Conservation (phyloP, 768 basidiomycete genomes). For the Hericium rajendrae region DNA sequence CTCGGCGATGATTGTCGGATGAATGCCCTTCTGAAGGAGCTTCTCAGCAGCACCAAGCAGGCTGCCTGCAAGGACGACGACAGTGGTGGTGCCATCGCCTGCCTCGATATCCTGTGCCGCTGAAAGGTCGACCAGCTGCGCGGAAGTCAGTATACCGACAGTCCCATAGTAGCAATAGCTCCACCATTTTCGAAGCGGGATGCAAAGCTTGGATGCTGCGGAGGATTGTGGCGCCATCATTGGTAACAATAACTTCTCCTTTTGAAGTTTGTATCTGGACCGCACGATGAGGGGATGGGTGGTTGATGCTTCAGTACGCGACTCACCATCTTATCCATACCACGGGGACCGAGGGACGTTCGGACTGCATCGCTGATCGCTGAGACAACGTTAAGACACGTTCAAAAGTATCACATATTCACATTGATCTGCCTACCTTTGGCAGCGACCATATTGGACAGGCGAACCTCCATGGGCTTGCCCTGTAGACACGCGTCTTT, state of each 20-base stretch:
- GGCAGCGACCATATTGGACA: constrained; percentile 96
- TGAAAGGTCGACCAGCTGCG: constrained; percentile 85
- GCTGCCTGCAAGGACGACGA: constrained; percentile 93
- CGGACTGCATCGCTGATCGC: constrained; percentile 97
- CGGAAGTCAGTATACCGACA: not conserved
- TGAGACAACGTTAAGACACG: constrained; percentile 22
- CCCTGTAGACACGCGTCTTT: constrained; percentile 45
- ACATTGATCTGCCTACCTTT: constrained; percentile 51
- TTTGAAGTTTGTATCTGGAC: constrained; percentile 87
- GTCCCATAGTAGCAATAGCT: no score
- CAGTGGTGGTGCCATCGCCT: constrained; percentile 96
- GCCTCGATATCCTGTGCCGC: constrained; percentile 98
- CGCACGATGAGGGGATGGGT: constrained; percentile 1
- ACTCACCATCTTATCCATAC: constrained; percentile 98
- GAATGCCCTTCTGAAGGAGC: constrained; percentile 93
- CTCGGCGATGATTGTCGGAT: constrained; percentile 95
- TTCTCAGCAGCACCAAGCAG: constrained; percentile 93
- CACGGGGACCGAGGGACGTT: constrained; percentile 91
- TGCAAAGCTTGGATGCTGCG: constrained; percentile 93
- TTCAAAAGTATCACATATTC: constrained; percentile 7
- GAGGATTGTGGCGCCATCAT: constrained; percentile 97
- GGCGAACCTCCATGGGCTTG: constrained; percentile 95
- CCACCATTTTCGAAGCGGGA: constrained; percentile 96
- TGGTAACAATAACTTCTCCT: constrained; percentile 96
- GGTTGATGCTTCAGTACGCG: not conserved